Evolutionary conservation across 2,329 filamentous ascomycete species (phyloP), one percentile per base, ranked within the genome.

Genomic region (Colletotrichum australisinense): DNA sequence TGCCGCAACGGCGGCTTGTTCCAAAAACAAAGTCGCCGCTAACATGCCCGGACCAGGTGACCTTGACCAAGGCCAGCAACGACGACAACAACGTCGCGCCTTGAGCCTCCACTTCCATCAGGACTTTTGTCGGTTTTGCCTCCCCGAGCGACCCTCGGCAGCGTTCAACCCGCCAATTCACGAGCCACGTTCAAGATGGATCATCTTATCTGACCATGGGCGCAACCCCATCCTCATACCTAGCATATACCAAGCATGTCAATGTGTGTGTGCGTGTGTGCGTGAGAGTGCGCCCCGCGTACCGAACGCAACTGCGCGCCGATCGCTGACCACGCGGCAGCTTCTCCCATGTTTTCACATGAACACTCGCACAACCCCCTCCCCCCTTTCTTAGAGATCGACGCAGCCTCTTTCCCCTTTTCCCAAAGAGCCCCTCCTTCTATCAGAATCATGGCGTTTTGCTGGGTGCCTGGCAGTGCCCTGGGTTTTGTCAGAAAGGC

Each of bases 1-100:
- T 62, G 69, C 65, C 69, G 69, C 52, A 72, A 72, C 69, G 69
- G 69, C 65, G 69, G 38, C 64, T 69, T 53, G 28, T 46, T 35
- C 57, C 38, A 63, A 55, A 49, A 35, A 46, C 35, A 63, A 69
- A 58, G 42, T 66, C 32, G 66, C 65, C 59, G 69, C 59, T 59
- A 26, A 49, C 22, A 22, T 53, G 59, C 46, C 59, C 55, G 52
- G 58, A 22, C 58, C 55, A 69, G 59, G 46, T 64, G 59, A 56
- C 52, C 35, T 65, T 56, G 58, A 59, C 57, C 32, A 52, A 59
- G 42, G 59, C 58, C 64, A 68, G 14, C 58, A n/a, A 38, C 58
- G 19, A 38, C 59, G 49, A 62, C 38, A 52, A 52, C 59, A 46
- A 72, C 70, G 66, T 59, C 67, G 66, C 63, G 42, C 26, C 59